A percentile compares a stretch with the other conserved stretches of the same genome.
Evolutionary conservation across 2,329 filamentous ascomycete genomes (phyloP).

Genomic region (Fusarium concolor): DNA sequence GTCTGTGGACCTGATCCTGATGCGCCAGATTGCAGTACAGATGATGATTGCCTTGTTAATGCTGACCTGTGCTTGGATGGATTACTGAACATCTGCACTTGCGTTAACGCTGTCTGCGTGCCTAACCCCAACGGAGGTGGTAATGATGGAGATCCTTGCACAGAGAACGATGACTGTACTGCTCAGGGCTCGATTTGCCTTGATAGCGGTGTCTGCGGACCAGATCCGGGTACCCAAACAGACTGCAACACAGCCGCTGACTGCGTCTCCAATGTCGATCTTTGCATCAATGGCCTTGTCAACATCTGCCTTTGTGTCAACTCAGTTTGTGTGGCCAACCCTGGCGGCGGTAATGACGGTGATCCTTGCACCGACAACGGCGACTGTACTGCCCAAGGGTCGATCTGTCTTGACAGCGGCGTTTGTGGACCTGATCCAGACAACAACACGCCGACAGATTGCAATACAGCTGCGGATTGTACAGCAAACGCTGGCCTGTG

Average conservation of each 20-base stretch:
- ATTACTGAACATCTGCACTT: neutral
- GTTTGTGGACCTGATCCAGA: neutral
- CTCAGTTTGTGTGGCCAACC: no score
- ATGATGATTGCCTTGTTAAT: neutral
- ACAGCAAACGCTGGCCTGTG: neutral
- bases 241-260: neutral
- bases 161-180: neutral
- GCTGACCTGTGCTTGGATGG: neutral
- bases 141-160: no score
- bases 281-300: neutral
- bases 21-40: neutral
- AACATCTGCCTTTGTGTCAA: constrained; percentile 8
- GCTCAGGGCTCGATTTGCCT: neutral
- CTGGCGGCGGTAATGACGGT: neutral
- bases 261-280: neutral
- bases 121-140: no score
- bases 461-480: constrained; percentile 1
- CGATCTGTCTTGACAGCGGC: neutral
- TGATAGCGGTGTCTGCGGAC: neutral
- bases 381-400: neutral
- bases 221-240: neutral
- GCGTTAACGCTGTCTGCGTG: no score
- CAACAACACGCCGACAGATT: neutral
- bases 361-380: neutral
- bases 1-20: neutral